Evolutionary conservation across 441 rosid species (phyloP).

Genomic region (Populus hybrid): DNA sequence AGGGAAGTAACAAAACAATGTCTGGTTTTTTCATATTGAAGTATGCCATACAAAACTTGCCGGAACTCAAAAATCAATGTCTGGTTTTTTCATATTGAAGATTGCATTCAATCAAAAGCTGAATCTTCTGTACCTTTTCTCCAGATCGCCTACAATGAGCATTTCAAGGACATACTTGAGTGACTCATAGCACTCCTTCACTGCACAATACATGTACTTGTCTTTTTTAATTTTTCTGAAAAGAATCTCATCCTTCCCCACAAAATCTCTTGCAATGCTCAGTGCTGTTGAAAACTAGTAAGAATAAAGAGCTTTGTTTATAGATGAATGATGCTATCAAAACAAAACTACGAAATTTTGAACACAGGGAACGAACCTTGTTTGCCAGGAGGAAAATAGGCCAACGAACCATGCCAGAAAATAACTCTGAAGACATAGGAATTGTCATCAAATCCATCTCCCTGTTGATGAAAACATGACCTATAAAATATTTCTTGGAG

Average conservation of each 20-base stretch:
- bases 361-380: slow-evolving; percentile 48
- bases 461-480: slow-evolving; percentile 41
- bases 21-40: slow-evolving; percentile 2
- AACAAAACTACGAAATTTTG: neutral
- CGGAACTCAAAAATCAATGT: slow-evolving; percentile 1
- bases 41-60: neutral
- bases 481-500: slow-evolving; percentile 5
- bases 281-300: slow-evolving; percentile 79
- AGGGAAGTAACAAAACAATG: neutral
- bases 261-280: slow-evolving; percentile 82
- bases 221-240: slow-evolving; percentile 71
- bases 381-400: slow-evolving; percentile 94
- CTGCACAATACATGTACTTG: slow-evolving; percentile 83
- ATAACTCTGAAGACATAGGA: slow-evolving; percentile 67
- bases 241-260: slow-evolving; percentile 67
- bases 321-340: slow-evolving; percentile 20
- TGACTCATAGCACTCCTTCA: slow-evolving; percentile 86
- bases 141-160: slow-evolving; percentile 76
- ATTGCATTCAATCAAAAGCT: slow-evolving; percentile 8
- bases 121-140: slow-evolving; percentile 59
- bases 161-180: slow-evolving; percentile 77
- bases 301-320: slow-evolving; percentile 33
- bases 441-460: slow-evolving; percentile 92
- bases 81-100: slow-evolving; percentile 3
- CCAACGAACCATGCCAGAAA: slow-evolving; percentile 74